Evolutionary conservation across 345 rosid genomes (phyloP).

Genomic region (Gossypioides kirkii): DNA sequence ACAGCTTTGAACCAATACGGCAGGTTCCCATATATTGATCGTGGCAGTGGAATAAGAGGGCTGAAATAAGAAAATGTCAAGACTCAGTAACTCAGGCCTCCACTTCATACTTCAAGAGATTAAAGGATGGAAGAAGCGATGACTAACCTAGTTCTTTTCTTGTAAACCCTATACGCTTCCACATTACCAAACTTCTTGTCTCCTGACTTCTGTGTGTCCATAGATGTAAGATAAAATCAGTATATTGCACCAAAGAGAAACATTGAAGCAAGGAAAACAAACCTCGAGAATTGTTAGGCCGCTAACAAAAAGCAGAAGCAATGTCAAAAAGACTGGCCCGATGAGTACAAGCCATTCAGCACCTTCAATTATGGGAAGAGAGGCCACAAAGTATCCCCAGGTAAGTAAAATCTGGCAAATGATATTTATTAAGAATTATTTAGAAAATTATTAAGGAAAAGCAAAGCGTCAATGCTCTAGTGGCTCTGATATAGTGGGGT

Average conservation of each 20-base stretch:
- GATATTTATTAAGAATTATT: constrained; percentile 3
- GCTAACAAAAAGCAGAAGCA: constrained; percentile 80
- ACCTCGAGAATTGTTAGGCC: constrained; percentile 97
- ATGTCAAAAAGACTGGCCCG: constrained; percentile 76
- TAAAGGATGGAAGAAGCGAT: not conserved
- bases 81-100: constrained; percentile 2
- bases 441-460: not conserved
- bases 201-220: constrained; percentile 65
- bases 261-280: constrained; percentile 13
- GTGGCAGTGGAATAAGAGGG: constrained; percentile 75
- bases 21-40: constrained; percentile 50
- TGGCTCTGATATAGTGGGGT: not conserved
- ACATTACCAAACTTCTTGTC: constrained; percentile 69
- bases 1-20: constrained; percentile 66
- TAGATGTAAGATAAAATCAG: not conserved
- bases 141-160: constrained; percentile 63
- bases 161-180: constrained; percentile 61
- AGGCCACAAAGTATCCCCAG: constrained; percentile 84
- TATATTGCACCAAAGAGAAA: not conserved
- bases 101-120: not conserved
- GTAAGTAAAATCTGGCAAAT: constrained; percentile 57
- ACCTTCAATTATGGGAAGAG: constrained; percentile 67
- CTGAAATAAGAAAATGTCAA: constrained; percentile 40
- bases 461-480: not conserved
- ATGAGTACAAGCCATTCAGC: constrained; percentile 73